These are phyloP conservation scores for Sherardia arvensis DNA, from an alignment of 257 asterid species.

Conservation along the genomic window DNA sequence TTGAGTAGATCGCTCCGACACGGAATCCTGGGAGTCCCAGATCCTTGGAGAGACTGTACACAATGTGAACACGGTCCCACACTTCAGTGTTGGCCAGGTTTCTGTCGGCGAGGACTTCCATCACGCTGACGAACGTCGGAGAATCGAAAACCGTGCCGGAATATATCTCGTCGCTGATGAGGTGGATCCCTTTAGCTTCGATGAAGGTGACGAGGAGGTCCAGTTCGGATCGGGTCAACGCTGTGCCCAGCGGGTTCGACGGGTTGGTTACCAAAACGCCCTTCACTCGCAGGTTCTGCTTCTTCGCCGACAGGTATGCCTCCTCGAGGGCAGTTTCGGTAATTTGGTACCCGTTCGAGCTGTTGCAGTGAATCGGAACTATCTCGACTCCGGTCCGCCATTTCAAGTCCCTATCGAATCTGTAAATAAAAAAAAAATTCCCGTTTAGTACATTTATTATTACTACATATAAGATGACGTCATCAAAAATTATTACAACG, in stretches of 20 bases:
- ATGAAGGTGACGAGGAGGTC: slow-evolving; percentile 45
- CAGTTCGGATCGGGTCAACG: slow-evolving; percentile 45
- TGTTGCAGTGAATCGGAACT: slow-evolving; percentile 62
- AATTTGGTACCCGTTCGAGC: slow-evolving; percentile 56
- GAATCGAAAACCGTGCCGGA: slow-evolving; percentile 68
- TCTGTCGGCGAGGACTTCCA: slow-evolving; percentile 44
- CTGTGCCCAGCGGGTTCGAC: slow-evolving; percentile 69
- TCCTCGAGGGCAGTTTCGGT: slow-evolving; percentile 56
- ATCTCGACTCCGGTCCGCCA: slow-evolving; percentile 86
- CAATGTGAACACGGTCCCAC: slow-evolving; percentile 63
- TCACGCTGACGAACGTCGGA: slow-evolving; percentile 48
- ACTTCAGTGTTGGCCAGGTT: slow-evolving; percentile 21
- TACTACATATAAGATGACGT: background rate
- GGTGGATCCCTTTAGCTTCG: slow-evolving; percentile 49
- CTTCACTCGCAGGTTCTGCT: slow-evolving; percentile 56
- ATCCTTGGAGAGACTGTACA: slow-evolving; percentile 80
- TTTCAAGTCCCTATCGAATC: slow-evolving; percentile 81
- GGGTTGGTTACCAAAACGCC: slow-evolving; percentile 81
- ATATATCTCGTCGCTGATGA: slow-evolving; percentile 78
- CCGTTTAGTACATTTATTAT: background rate
- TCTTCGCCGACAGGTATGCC: slow-evolving; percentile 46
- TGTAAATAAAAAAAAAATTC: slow-evolving; percentile 19
- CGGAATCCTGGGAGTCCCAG: slow-evolving; percentile 88
- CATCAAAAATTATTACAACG: background rate
- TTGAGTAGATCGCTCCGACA: slow-evolving; percentile 70